Base-by-base conservation (phyloP, 1,139 yeast species). In the Magnusiomyces sp. region DNA sequence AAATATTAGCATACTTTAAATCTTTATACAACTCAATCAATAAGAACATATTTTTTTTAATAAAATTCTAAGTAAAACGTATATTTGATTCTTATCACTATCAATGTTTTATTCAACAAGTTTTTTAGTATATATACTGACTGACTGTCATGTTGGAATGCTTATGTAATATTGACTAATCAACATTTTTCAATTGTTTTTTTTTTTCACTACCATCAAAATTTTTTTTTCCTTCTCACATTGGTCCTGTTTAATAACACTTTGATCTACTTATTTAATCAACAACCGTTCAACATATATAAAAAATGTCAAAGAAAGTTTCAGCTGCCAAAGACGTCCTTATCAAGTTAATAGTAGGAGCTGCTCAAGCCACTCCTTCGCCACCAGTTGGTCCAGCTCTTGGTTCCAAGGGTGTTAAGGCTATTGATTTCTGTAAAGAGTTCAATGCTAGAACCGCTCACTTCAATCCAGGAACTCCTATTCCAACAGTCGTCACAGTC, bases 351-450 rank as follows among this genome's bases (percentile, higher is more conserved):
- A 82, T 92, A 52, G 97, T 92, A 4, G 96, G 94, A n/a, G 98
- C 98, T 3, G 97, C 97, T 6, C 89, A 89, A 66, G 99, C 99
- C 0, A 94, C 97, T 0, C 98, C 99, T 41, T 84, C 96, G 1
- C 99, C 99, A 36, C 99, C 99, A 5, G 97, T 92, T 20, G 98
- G 99, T 57, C 99, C 99, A 39, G 98, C 98, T 0, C 74, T 92
- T 51, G 99, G 98, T 58, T 92, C 98, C 53, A 90, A 92, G 67
- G 99, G 98, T 72, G 95, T 92, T 51, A 94, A 94, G 67, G 97
- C 98, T 56, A 94, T 92, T 62, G 98, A 94, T 67, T 92, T 92
- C 64, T 92, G 98, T 73, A 94, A 92, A 69, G 97, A 92, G 67
- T 94, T 94, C 73, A 92, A 94, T 66, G 98, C 98, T 42, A 81